Evolutionary conservation across 2,329 filamentous ascomycete species (phyloP).

Genomic region (Phoma herbarum): DNA sequence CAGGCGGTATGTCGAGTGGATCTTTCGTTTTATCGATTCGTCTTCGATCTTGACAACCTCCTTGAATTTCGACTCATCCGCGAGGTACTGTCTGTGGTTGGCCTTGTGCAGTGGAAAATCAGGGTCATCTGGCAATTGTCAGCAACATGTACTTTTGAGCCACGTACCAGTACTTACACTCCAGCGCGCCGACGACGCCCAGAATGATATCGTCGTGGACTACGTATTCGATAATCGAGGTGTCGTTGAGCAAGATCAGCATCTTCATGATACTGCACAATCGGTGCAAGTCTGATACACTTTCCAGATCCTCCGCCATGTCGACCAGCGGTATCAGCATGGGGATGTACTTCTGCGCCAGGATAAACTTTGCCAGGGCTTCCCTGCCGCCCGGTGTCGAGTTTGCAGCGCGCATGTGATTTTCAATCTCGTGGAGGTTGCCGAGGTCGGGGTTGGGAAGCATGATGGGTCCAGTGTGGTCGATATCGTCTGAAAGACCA

Average conservation of each 20-base stretch:
- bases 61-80: constrained; percentile 88
- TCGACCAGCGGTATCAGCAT: constrained; percentile 87
- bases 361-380: constrained; percentile 84
- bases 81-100: constrained; percentile 92
- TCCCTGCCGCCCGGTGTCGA: constrained; percentile 80
- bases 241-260: constrained; percentile 93
- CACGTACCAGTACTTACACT: constrained; percentile 65
- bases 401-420: constrained; percentile 81
- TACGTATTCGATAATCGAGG: constrained; percentile 89
- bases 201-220: constrained; percentile 89
- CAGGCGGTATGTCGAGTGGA: constrained; percentile 93
- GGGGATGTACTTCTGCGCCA: constrained; percentile 84
- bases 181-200: constrained; percentile 92
- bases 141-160: neutral
- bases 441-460: constrained; percentile 83
- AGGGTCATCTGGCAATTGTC: constrained; percentile 72
- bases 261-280: constrained; percentile 99
- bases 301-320: constrained; percentile 91
- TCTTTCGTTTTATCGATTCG: constrained; percentile 81
- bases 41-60: constrained; percentile 95
- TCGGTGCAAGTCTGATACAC: constrained; percentile 83
- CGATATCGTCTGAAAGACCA: constrained; percentile 86
- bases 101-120: constrained; percentile 98
- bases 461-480: constrained; percentile 73
- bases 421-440: constrained; percentile 84